Conservation (phyloP, 2,329 filamentous ascomycete species). For the Colletotrichum somersetense region DNA sequence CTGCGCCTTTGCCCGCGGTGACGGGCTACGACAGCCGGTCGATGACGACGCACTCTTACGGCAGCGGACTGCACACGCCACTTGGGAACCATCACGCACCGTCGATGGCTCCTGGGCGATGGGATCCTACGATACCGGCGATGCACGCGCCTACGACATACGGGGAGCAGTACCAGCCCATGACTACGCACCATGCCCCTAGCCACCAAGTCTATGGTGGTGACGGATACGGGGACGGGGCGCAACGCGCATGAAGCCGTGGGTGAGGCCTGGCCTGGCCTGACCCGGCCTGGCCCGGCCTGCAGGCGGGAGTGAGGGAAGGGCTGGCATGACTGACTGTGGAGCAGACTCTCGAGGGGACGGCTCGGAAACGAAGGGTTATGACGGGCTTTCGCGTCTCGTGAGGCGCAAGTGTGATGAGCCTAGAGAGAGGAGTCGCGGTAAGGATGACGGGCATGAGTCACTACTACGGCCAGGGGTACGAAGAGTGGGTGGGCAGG, state of each 20-base stretch:
- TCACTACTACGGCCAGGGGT: slow-evolving; percentile 23
- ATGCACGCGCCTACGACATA: slow-evolving; percentile 51
- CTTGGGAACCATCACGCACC: slow-evolving; percentile 47
- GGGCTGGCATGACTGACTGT: background rate
- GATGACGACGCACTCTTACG: slow-evolving; percentile 52
- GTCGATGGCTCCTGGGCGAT: slow-evolving; percentile 46
- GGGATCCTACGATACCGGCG: slow-evolving; percentile 52
- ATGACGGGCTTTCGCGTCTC: slow-evolving; percentile 29
- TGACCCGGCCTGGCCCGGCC: background rate
- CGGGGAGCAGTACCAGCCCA: slow-evolving; percentile 54
- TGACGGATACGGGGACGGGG: slow-evolving; percentile 57
- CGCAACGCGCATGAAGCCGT: slow-evolving; percentile 55
- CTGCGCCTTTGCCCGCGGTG: slow-evolving; percentile 53
- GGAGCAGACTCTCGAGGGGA: slow-evolving; percentile 25
- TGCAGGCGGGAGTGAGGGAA: slow-evolving; percentile 21
- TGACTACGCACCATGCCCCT: slow-evolving; percentile 52
- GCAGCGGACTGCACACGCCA: slow-evolving; percentile 56
- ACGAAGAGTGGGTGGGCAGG: background rate
- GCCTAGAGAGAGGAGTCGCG: slow-evolving; percentile 3
- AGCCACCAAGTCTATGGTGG: slow-evolving; percentile 58
- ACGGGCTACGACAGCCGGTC: slow-evolving; percentile 55
- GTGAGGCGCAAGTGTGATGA: slow-evolving; percentile 28
- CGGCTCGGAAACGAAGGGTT: slow-evolving; percentile 4
- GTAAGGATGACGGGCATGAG: slow-evolving; percentile 25
- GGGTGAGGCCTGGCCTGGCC: background rate